These are phyloP conservation scores for Dryas drummondii DNA, from an alignment of 306 rosid genomes.

Conservation along the genomic window DNA sequence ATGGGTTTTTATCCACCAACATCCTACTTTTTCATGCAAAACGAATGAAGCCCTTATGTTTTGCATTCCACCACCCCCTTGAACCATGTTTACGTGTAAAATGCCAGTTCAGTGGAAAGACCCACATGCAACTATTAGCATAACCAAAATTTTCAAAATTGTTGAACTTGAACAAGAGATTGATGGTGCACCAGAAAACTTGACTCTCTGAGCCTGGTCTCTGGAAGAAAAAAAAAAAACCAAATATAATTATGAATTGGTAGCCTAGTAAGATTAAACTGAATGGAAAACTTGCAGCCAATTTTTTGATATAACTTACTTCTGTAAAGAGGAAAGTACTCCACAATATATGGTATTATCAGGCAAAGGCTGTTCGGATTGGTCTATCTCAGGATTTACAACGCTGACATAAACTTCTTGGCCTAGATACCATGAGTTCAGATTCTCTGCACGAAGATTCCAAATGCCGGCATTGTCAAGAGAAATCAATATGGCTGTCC, in stretches of 20 bases:
- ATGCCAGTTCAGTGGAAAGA: neutral
- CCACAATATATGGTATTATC: conserved; percentile 79
- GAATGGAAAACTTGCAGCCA: neutral
- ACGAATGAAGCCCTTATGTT: neutral
- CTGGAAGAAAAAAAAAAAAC: conserved; percentile 47
- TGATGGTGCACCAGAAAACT: conserved; percentile 54
- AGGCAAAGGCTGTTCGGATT: conserved; percentile 51
- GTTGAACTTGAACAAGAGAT: conserved; percentile 24
- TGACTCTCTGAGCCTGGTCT: conserved; percentile 79
- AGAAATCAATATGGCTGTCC: conserved; percentile 89
- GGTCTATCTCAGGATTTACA: conserved; percentile 62
- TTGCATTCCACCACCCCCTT: neutral
- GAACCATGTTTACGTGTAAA: neutral
- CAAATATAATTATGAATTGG: conserved; percentile 13
- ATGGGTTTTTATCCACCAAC: neutral
- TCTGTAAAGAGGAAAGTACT: conserved; percentile 76
- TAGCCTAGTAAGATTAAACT: neutral
- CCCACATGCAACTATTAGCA: conserved; percentile 37
- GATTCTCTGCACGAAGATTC: conserved; percentile 89
- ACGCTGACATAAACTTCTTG: conserved; percentile 78
- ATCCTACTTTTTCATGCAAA: neutral
- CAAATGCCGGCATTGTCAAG: conserved; percentile 90
- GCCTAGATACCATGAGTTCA: conserved; percentile 86
- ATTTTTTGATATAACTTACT: conserved; percentile 45
- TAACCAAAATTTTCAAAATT: conserved; percentile 39